Base-by-base conservation (phyloP, 2,329 filamentous ascomycete genomes). In the Chaetomiaceae sp. region DNA sequence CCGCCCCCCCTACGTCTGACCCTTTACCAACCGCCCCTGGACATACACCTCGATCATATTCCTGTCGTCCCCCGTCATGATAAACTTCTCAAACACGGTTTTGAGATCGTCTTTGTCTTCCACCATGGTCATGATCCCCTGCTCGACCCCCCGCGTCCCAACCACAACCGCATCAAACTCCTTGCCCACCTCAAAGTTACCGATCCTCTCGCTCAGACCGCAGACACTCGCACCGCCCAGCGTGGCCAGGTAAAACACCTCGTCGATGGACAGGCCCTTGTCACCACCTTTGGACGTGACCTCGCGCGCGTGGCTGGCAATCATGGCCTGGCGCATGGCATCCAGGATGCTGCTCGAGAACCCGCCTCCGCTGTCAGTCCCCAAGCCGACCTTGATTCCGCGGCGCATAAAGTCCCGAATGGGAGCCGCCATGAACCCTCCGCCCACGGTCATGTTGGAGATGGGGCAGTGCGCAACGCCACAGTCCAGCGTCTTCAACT, bases 41-140 rank as follows among this genome's bases (percentile, higher is more conserved):
- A 83, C 76, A 63, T 71, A 83, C 0, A 84, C 81, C 17, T 70
- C 61, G 0, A 62, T 60, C 45, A 84, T 79, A 56, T 84, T 84
- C 4, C 82, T 69, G 60, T 85, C 82, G 60, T 85, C 81, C 0
- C 79, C 81, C 2, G 80, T 83, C 78, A 84, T 83, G 25, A 85
- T 58, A 53, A 82, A 85, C 67, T 84, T 85, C 49, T 84, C 79
- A 52, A 83, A 78, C 16, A 81, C 66, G 0, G 66, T 73, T 42
- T 64, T 60, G 0, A 67, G 35, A 0, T 65, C 65, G 44, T 84
- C 80, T 0, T 65, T 66, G 0, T 77, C 72, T 54, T 82, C 75
- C 1, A 77, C 59, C 10, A 76, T 73, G 0, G 79, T 73, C 70
- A 79, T 81, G 2, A 76, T 65, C 0, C 75, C 74, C 14, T 65